Evolutionary conservation across 805 yeast genomes (phyloP).

Genomic region (Priceomyces fermenticarens): DNA sequence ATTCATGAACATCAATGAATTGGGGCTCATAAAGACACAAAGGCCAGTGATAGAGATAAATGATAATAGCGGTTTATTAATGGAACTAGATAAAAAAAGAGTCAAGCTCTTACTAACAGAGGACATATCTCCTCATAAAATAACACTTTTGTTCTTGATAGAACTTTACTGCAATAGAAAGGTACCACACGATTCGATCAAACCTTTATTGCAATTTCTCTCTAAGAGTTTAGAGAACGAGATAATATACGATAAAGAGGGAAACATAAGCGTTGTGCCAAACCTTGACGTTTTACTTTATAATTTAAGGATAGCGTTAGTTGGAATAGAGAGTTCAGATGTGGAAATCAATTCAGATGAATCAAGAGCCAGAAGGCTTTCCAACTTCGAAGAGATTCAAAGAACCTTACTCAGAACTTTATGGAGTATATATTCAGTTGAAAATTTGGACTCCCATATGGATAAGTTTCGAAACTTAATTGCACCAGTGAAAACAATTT

Average conservation of each 20-base stretch:
- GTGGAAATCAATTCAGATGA: background rate
- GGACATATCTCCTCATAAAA: slow-evolving; percentile 52
- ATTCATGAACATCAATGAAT: slow-evolving; percentile 1
- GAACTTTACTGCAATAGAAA: slow-evolving; percentile 9
- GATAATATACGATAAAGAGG: slow-evolving; percentile 23
- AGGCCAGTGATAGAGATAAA: background rate
- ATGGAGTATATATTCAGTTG: slow-evolving; percentile 44
- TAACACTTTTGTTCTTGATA: slow-evolving; percentile 48
- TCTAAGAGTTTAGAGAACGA: slow-evolving; percentile 40
- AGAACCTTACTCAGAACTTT: slow-evolving; percentile 29
- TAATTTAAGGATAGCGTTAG: slow-evolving; percentile 11
- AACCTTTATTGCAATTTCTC: slow-evolving; percentile 40
- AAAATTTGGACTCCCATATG: slow-evolving; percentile 5
- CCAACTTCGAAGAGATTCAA: slow-evolving; percentile 19
- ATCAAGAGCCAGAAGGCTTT: slow-evolving; percentile 1
- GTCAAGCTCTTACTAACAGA: slow-evolving; percentile 29
- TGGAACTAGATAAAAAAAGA: slow-evolving; percentile 5
- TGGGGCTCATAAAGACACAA: background rate
- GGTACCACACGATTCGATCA: slow-evolving; percentile 27
- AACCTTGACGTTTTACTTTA: slow-evolving; percentile 25
- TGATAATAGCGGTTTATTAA: background rate
- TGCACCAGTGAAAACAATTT: background rate
- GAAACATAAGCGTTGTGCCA: slow-evolving; percentile 26
- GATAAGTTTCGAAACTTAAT: background rate
- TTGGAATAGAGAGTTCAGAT: background rate